A percentile compares a stretch with the other conserved stretches of the same genome.
Conservation (phyloP, 768 basidiomycete species). For the Pleurotus djamor region DNA sequence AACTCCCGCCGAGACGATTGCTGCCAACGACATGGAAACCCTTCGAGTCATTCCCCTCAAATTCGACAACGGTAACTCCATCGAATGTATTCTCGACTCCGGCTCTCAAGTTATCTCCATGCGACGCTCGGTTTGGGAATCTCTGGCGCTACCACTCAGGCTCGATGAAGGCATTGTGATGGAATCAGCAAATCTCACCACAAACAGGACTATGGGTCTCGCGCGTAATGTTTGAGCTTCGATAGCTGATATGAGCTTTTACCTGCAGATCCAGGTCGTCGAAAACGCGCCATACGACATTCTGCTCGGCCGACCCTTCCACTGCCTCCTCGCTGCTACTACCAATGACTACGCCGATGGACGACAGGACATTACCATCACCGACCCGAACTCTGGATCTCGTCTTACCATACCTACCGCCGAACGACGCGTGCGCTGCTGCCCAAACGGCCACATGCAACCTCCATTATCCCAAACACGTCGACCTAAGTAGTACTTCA, state of each 20-base stretch:
- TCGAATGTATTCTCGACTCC: too few relatives aligned
- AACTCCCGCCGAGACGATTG: too few relatives aligned
- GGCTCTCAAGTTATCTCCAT: too few relatives aligned
- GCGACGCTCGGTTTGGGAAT: too few relatives aligned
- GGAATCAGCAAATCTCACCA: too few relatives aligned
- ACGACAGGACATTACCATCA: constrained; percentile 11
- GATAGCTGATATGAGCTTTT: constrained; percentile 19
- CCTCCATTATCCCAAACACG: too few relatives aligned
- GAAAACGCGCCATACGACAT: constrained; percentile 19
- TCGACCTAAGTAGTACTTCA: too few relatives aligned
- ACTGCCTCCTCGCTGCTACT: constrained; percentile 10
- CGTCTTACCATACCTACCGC: constrained; percentile 12
- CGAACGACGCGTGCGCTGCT: neutral
- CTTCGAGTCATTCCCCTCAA: too few relatives aligned
- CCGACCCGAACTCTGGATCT: constrained; percentile 16
- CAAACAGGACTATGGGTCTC: constrained; percentile 17
- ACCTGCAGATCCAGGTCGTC: constrained; percentile 24
- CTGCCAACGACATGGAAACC: too few relatives aligned
- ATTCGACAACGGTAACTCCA: too few relatives aligned
- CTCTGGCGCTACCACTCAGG: too few relatives aligned
- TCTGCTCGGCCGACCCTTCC: constrained; percentile 24
- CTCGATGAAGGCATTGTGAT: too few relatives aligned
- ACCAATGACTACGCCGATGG: constrained; percentile 13
- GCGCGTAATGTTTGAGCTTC: constrained; percentile 19
- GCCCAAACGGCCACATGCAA: neutral